Conservation (phyloP, 2,329 filamentous ascomycete species). For the Waltergamsia citrina region DNA sequence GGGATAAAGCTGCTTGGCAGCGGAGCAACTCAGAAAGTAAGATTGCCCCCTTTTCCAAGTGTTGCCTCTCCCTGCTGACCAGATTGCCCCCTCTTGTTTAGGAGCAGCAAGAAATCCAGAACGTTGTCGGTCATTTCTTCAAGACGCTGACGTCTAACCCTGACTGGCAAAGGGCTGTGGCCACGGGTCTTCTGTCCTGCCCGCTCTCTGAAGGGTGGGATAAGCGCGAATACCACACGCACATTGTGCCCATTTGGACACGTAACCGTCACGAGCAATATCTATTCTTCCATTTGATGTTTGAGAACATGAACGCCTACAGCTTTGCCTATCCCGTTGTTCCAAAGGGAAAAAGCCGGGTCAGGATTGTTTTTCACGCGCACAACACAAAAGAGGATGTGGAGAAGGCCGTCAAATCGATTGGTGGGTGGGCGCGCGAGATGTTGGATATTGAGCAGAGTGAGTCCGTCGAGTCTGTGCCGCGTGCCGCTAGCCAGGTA, state of each 20-base stretch:
- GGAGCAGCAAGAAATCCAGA: constrained; percentile 5
- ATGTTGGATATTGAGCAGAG: constrained; percentile 1
- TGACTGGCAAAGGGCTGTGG: constrained; percentile 9
- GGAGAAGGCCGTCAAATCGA: constrained; percentile 7
- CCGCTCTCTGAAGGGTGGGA: constrained; percentile 16
- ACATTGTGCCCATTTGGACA: constrained; percentile 16
- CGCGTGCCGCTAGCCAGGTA: constrained; percentile 1
- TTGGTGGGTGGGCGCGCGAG: constrained; percentile 2
- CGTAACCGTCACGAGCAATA: constrained; percentile 12
- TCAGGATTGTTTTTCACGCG: constrained; percentile 30
- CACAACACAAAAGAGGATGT: constrained; percentile 25
- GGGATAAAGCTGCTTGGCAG: no score
- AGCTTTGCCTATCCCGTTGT: constrained; percentile 28
- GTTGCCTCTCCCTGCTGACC: no score
- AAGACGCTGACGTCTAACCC: constrained; percentile 9
- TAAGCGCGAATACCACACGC: constrained; percentile 9
- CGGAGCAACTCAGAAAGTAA: no score
- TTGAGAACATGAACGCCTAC: constrained; percentile 10
- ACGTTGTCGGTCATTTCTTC: constrained; percentile 12
- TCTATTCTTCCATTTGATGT: constrained; percentile 13
- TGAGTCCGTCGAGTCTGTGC: neutral
- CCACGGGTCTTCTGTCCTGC: constrained; percentile 12
- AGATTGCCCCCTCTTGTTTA: no score
- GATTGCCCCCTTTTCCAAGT: no score
- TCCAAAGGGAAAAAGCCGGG: constrained; percentile 23